Evolutionary conservation across 306 rosid species (phyloP).

Genomic region (Rubus idaeus): DNA sequence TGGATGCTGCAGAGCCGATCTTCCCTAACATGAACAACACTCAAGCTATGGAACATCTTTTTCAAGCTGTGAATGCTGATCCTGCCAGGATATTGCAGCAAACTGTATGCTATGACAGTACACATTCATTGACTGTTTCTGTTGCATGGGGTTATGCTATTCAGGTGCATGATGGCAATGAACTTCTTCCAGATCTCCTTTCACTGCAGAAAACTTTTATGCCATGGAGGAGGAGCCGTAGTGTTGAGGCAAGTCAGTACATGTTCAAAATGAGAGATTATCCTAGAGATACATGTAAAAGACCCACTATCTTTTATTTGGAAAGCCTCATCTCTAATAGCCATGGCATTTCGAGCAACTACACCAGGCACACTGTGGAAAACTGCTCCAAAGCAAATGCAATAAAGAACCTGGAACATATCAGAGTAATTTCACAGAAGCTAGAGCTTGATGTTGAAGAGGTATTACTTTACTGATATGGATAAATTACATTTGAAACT

Average conservation of each 20-base stretch:
- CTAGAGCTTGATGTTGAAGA: constrained; percentile 56
- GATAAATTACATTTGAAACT: constrained; percentile 5
- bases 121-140: constrained; percentile 64
- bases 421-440: constrained; percentile 59
- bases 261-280: constrained; percentile 62
- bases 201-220: constrained; percentile 59
- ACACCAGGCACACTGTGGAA: constrained; percentile 42
- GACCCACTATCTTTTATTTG: constrained; percentile 59
- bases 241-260: constrained; percentile 44
- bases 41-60: constrained; percentile 65
- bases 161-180: constrained; percentile 68
- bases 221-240: constrained; percentile 73
- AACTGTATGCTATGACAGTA: constrained; percentile 72
- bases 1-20: constrained; percentile 72
- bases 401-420: constrained; percentile 38
- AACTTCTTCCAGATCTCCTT: constrained; percentile 71
- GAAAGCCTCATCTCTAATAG: constrained; percentile 42
- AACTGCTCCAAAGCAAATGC: constrained; percentile 46
- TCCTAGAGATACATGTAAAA: constrained; percentile 70
- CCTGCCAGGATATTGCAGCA: constrained; percentile 78
- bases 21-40: constrained; percentile 63
- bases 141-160: constrained; percentile 83
- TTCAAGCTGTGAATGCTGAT: constrained; percentile 67
- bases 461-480: constrained; percentile 39
- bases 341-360: constrained; percentile 53